Evolutionary conservation across 2,329 filamentous ascomycete species (phyloP), one percentile per base, ranked within the genome.

Genomic region (Xylariaceae sp.): DNA sequence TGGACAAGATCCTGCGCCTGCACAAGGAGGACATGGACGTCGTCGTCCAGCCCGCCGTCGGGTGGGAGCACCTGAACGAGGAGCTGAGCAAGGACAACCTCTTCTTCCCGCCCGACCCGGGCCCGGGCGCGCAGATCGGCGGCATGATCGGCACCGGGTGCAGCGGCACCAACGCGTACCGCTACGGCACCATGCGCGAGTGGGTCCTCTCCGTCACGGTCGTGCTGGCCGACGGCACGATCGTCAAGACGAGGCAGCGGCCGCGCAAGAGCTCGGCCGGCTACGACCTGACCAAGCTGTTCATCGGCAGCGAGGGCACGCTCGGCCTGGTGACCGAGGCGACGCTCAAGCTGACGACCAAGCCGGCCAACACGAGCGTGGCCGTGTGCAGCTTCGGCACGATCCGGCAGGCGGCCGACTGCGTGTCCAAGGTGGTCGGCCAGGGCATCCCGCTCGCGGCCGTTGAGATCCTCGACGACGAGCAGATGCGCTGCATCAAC

Each of bases 121-220:
- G 85, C 18, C 87, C 87, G 32, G 85, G 85, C 6, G 87, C 87
- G 36, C 84, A 83, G 73, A 89, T 94, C 47, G 87, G 87, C 35
- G 87, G 87, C 14, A 86, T 85, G 81, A 75, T 86, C 3, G 79
- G 78, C 2, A 85, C 82, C 9, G 70, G 70, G 33, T 73, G 69
- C 57, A 73, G 69, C 43, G 87, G 87, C 34, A 92, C 86, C 2
- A 92, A 94, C 58, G 78, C 86, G 3, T 88, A 88, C 59, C 73
- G 85, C 34, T 92, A 92, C 57, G 87, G 86, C 36, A 92, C 86
- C 0, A 92, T 92, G 86, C 78, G 84, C 38, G 87, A 94, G 57
- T 94, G 86, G 85, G 86, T 92, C 1, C 64, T 90, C 8, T 84
- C 78, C 35, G 66, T 94, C 34, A 92, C 86, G 0, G 83, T 92